Conservation (phyloP, 2,329 filamentous ascomycete genomes). For the Penicillium sp. region DNA sequence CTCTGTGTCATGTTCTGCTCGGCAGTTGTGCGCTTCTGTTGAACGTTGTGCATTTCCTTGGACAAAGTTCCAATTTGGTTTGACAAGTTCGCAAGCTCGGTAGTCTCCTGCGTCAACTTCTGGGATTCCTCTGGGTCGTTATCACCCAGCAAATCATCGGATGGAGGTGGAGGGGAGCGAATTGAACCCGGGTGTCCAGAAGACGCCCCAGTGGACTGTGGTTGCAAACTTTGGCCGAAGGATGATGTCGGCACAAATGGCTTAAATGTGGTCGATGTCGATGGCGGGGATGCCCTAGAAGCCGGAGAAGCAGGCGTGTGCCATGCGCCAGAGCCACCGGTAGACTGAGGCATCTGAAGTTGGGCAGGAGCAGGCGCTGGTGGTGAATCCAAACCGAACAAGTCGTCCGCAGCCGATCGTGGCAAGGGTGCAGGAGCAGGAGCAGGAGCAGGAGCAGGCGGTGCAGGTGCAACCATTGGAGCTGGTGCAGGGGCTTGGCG, state of each 20-base stretch:
- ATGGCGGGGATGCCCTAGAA: constrained; percentile 39
- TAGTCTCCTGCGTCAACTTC: constrained; percentile 83
- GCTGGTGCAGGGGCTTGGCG: constrained; percentile 45
- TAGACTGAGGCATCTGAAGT: constrained; percentile 64
- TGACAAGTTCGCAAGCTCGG: constrained; percentile 90
- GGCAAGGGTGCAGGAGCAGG: constrained; percentile 41
- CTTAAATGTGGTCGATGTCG: constrained; percentile 65
- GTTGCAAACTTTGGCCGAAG: constrained; percentile 80
- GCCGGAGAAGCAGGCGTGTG: constrained; percentile 54
- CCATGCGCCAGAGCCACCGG: constrained; percentile 69
- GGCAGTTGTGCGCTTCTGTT: constrained; percentile 73
- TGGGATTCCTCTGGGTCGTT: constrained; percentile 85
- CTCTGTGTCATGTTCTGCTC: constrained; percentile 82
- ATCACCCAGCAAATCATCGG: constrained; percentile 88
- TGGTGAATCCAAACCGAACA: constrained; percentile 83
- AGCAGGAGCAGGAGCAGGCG: constrained; percentile 31
- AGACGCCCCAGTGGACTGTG: constrained; percentile 71
- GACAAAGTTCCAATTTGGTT: constrained; percentile 91
- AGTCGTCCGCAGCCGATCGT: constrained; percentile 85
- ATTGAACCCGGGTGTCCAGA: constrained; percentile 29
- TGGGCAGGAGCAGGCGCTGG: constrained; percentile 52
- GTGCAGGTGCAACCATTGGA: constrained; percentile 43
- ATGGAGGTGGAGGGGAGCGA: constrained; percentile 51
- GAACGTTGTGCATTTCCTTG: constrained; percentile 91
- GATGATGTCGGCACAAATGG: constrained; percentile 90